A percentile compares a stretch with the other conserved stretches of the same genome.
phyloP scores from a whole-genome alignment of 192 early-diverging fungal species.

The Lobosporangium transversale region DNA sequence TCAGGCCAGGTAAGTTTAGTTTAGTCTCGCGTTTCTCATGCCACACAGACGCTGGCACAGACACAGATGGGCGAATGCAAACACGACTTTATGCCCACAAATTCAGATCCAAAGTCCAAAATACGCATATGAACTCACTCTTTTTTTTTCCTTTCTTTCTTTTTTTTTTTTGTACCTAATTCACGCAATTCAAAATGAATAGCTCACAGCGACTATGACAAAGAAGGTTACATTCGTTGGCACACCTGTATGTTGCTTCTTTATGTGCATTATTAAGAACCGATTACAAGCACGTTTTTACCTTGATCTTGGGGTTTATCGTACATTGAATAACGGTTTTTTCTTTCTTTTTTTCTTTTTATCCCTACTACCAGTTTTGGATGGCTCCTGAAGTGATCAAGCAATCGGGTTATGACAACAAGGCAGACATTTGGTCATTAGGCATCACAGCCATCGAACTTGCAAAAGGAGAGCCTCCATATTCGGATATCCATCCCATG shows the following conservation, averaged over 20 bases:
- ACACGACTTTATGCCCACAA: too few species aligned
- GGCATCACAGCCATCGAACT: conserved; percentile 98
- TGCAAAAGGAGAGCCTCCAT: conserved; percentile 92
- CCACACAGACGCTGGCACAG: background rate
- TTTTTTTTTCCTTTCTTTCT: too few species aligned
- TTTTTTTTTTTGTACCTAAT: background rate
- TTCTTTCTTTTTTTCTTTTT: background rate
- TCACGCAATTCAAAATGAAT: background rate
- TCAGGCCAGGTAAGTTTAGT: conserved; percentile 78
- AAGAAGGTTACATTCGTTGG: conserved; percentile 99
- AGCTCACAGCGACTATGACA: conserved; percentile 87
- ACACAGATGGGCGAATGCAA: too few species aligned
- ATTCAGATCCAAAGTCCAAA: too few species aligned
- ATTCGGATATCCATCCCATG: conserved; percentile 95
- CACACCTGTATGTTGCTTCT: conserved; percentile 71
- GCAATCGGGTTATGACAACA: conserved; percentile 93
- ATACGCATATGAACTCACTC: too few species aligned
- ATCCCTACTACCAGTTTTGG: conserved; percentile 70
- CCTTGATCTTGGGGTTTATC: too few species aligned
- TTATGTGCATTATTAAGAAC: background rate
- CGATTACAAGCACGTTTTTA: too few species aligned
- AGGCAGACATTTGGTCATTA: conserved; percentile 98
- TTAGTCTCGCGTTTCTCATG: background rate
- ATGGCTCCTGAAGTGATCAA: conserved; percentile 97
- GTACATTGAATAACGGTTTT: too few species aligned